Conservation (phyloP, 768 basidiomycete species). For the Hortiboletus flavorubellus region DNA sequence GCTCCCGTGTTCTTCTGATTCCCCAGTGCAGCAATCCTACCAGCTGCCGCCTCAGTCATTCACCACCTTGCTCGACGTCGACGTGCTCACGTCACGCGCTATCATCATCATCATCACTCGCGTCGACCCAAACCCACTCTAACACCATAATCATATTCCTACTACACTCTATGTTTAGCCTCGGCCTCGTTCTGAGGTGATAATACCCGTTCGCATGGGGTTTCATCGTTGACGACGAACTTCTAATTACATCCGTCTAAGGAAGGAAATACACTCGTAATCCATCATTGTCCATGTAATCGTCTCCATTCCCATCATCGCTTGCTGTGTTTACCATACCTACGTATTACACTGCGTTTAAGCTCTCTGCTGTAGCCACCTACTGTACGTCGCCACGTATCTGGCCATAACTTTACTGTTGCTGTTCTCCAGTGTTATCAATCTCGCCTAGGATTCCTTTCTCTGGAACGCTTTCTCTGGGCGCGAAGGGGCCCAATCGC, state of each 20-base stretch:
- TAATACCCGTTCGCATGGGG: slow-evolving; percentile 2
- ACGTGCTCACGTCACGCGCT: background rate
- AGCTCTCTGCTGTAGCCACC: slow-evolving; percentile 14
- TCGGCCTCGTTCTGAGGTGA: slow-evolving; percentile 6
- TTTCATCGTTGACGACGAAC: background rate
- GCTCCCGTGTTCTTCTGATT: slow-evolving; percentile 60
- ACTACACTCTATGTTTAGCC: slow-evolving; percentile 1
- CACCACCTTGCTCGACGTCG: background rate
- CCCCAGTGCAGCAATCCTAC: background rate
- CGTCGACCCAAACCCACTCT: background rate
- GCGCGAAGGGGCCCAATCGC: background rate
- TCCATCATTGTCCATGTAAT: slow-evolving; percentile 16
- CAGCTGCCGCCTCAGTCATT: background rate
- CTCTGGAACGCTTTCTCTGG: background rate
- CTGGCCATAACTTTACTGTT: slow-evolving; percentile 5
- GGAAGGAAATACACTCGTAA: slow-evolving; percentile 21
- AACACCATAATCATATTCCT: background rate
- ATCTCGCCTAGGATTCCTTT: background rate
- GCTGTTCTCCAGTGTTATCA: background rate
- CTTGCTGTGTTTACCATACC: slow-evolving; percentile 5
- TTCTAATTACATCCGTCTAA: slow-evolving; percentile 19
- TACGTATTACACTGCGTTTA: slow-evolving; percentile 1
- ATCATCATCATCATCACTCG: slow-evolving; percentile 1
- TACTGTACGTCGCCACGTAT: slow-evolving; percentile 5
- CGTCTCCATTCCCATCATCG: slow-evolving; percentile 2